Evolutionary conservation across 2,329 filamentous ascomycete species (phyloP).

Genomic region (Dendryphion nanum): DNA sequence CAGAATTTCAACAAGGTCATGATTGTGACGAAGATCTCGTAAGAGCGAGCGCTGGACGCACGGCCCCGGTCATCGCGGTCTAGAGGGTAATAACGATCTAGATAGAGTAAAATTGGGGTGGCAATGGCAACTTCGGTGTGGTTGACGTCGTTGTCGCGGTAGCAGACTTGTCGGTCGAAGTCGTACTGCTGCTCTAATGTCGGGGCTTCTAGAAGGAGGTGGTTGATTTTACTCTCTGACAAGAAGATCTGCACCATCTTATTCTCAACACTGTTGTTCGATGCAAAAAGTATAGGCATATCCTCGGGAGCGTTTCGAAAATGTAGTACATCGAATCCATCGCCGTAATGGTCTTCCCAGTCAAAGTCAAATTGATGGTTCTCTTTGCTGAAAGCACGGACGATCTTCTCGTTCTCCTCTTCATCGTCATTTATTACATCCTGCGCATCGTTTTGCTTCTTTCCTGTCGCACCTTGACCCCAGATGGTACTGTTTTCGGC

Average conservation of each 20-base stretch:
- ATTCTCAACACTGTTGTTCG: conserved; percentile 27
- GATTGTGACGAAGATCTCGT: conserved; percentile 16
- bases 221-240: conserved; percentile 22
- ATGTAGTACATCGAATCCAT: conserved; percentile 81
- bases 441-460: conserved; percentile 60
- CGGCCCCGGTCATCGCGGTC: conserved; percentile 20
- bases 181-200: conserved; percentile 18
- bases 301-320: conserved; percentile 34
- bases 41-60: conserved; percentile 17
- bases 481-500: conserved; percentile 68
- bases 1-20: conserved; percentile 15
- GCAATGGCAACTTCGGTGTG: conserved; percentile 31
- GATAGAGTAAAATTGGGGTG: conserved; percentile 30
- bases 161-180: conserved; percentile 20
- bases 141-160: conserved; percentile 33
- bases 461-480: conserved; percentile 83
- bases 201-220: conserved; percentile 16
- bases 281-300: conserved; percentile 40
- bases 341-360: conserved; percentile 74
- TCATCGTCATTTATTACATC: conserved; percentile 69
- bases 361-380: conserved; percentile 71
- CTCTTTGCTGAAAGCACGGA: conserved; percentile 79
- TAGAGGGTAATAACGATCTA: conserved; percentile 30
- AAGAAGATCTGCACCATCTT: conserved; percentile 33
- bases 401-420: conserved; percentile 64